Evolutionary conservation across 1,284 basidiomycete species (phyloP), one percentile per base, ranked within the genome.

Genomic region (Malassezia obtusa): DNA sequence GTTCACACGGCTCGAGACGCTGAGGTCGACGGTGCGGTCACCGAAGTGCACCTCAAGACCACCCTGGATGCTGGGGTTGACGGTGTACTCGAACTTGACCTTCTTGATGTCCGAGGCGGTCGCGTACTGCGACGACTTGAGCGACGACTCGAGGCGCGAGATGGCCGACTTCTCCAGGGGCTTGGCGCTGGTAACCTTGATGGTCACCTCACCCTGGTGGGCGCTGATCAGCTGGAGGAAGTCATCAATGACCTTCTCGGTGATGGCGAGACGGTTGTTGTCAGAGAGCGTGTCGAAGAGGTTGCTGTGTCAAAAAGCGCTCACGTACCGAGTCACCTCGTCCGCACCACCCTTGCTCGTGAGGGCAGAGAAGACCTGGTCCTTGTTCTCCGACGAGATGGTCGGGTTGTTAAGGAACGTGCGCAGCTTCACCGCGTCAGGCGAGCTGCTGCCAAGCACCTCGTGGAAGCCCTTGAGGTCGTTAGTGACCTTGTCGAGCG

Each of bases 21-120:
- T 89, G 61, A 96, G 81, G 78, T 98, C 94, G 67, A 95, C 86
- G 52, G 88, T 90, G 80, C 91, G 91, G 80, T 96, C 92, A 64
- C 89, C 94, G 75, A 99, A 91, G 79, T 98, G 92, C 51, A 99
- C 86, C 54, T 94, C 80, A 58, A 96, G 78, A 52, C 92, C 92
- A 35, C 71, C 71, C 59, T 69, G 65, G 52, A 72, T 62, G 40
- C 61, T 50, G 10, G 68, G 64, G 65, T 71, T 68, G 52, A 73
- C 66, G 61, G 69, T 72, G 57, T 65, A 63, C 32, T 58, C 58
- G 36, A 72, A 64, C 59, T 69, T 71, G 64, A 72, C 58, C 39
- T 59, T 60, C 64, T 72, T 69, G 43, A 66, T 69, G 49, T 63
- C 64, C 41, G 55, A 53, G 45, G 59, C 58, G 44, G 57, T 50